Evolutionary conservation across 2,329 filamentous ascomycete species (phyloP).

Genomic region (Furcasterigmium sp.): DNA sequence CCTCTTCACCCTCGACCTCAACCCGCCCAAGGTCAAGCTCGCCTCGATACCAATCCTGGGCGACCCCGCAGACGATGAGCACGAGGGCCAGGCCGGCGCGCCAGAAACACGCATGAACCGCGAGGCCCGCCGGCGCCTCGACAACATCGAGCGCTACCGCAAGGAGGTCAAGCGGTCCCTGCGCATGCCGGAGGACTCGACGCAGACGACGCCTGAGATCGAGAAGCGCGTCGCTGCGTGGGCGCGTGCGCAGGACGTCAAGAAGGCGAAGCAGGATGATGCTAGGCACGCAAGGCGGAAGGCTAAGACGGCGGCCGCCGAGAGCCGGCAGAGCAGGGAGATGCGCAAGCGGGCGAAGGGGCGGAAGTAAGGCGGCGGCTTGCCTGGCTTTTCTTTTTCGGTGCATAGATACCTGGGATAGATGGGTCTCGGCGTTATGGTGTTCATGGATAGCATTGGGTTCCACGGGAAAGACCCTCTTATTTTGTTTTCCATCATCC

Average conservation of each 20-base stretch:
- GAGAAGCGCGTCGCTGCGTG: constrained; percentile 6
- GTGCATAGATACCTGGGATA: too few relatives aligned
- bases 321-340: constrained; percentile 8
- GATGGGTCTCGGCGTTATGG: too few relatives aligned
- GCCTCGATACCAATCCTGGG: neutral
- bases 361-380: too few relatives aligned
- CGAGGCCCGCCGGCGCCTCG: constrained; percentile 8
- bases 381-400: too few relatives aligned
- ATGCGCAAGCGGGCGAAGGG: constrained; percentile 9
- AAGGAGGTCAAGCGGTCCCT: constrained; percentile 7
- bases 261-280: constrained; percentile 7
- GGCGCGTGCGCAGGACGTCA: constrained; percentile 7
- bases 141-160: constrained; percentile 8
- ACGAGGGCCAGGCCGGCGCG: neutral
- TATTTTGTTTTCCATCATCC: too few relatives aligned
- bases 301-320: constrained; percentile 4
- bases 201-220: constrained; percentile 8
- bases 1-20: constrained; percentile 6
- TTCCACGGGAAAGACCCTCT: too few relatives aligned
- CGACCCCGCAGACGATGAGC: neutral
- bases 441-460: too few relatives aligned
- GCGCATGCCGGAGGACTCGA: constrained; percentile 6
- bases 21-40: constrained; percentile 3
- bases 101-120: constrained; percentile 7
- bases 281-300: neutral